phyloP scores from a whole-genome alignment of 768 basidiomycete genomes.

The Hygrocybe coccinea region DNA sequence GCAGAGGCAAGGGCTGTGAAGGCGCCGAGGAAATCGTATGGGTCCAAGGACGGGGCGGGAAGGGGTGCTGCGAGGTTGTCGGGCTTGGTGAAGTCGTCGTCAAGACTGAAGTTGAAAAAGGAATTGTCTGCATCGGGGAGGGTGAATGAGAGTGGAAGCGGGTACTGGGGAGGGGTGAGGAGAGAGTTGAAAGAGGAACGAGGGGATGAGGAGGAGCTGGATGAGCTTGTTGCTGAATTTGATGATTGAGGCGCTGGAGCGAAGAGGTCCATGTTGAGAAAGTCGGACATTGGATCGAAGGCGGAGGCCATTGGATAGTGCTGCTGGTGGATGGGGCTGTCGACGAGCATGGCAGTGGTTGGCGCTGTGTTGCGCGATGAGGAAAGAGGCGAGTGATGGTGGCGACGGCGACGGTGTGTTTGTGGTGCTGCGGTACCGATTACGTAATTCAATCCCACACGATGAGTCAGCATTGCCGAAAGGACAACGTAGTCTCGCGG shows the following conservation, averaged over 20 bases:
- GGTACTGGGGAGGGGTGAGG: conserved; percentile 31
- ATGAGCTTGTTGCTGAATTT: conserved; percentile 20
- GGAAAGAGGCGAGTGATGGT: not conserved
- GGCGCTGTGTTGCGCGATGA: not conserved
- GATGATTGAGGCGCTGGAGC: conserved; percentile 32
- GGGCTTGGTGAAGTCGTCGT: conserved; percentile 6
- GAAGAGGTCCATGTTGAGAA: conserved; percentile 63
- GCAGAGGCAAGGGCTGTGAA: no score
- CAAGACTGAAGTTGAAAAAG: conserved; percentile 11
- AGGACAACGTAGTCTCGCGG: no score
- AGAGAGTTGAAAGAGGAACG: conserved; percentile 38
- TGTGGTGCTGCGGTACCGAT: not conserved
- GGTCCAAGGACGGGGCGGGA: not conserved
- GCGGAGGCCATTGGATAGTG: conserved; percentile 28
- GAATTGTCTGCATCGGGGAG: not conserved
- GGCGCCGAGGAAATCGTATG: conserved; percentile 3
- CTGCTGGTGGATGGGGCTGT: conserved; percentile 29
- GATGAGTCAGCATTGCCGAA: no score
- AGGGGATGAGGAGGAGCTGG: conserved; percentile 41
- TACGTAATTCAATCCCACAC: no score
- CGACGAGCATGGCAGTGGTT: conserved; percentile 38
- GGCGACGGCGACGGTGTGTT: not conserved
- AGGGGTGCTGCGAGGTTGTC: not conserved
- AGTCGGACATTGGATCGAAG: conserved; percentile 43
- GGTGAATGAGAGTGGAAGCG: conserved; percentile 29